Base-by-base conservation (phyloP, 176 grass and related monocot species). In the Oryza australiensis region DNA sequence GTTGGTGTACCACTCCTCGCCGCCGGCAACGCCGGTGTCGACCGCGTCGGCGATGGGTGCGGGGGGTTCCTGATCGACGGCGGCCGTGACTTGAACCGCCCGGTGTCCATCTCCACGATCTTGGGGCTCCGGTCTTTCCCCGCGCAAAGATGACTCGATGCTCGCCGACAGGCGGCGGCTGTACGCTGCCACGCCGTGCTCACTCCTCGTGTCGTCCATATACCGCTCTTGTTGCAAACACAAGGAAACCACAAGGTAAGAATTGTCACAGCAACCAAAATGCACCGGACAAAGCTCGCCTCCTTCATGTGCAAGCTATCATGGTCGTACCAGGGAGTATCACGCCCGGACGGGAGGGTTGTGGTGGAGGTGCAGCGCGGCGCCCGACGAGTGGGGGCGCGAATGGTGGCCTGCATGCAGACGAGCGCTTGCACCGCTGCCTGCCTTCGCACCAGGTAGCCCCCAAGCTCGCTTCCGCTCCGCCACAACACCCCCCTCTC, bases 51-150 rank as follows among this genome's bases (percentile, higher is more conserved):
- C n/a, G n/a, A n/a, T n/a, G n/a, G n/a, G n/a, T n/a, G n/a, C n/a
- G 90, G 88, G 1, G 86, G 75, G 60, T 75, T 94, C 66, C 90
- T 89, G 6, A 92, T 85, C 8, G 96, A 91, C 23, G 87, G 94
- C 2, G 89, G 87, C 5, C 96, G 89, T 26, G 93, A 94, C 69
- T 82, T 85, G 5, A 87, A 91, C 22, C 93, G 80, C 18, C 83
- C 82, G 0, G 91, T 95, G 74, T 99, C 96, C 65, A 99, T 92
- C 84, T 99, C 96, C 26, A 99, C 96, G 45, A 95, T 95, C 89
- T 95, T 99, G 1, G 96, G 91, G 83, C 96, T 99, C 73, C 80
- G 84, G 83, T 95, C 96, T n/a, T 35, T 59, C 88, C 18, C 85
- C 92, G 3, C 78, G 87, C 1, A 79, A 93, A 53, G 80, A 82